Evolutionary conservation across 2,329 filamentous ascomycete species (phyloP).

Genomic region (Periconia sp.): DNA sequence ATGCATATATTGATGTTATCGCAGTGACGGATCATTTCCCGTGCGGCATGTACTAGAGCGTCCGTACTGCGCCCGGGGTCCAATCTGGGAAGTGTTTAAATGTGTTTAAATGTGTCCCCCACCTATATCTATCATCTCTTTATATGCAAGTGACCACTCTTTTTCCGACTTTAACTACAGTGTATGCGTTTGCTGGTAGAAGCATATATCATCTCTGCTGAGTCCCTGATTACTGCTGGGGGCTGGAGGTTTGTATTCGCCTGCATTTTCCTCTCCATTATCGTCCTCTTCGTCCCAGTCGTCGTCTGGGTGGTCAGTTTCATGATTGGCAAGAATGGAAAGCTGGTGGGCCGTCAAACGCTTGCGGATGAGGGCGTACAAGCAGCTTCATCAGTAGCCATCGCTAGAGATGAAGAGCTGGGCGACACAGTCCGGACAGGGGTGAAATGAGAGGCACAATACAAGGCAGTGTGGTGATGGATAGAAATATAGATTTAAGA

Average conservation of each 20-base stretch:
- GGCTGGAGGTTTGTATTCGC: neutral
- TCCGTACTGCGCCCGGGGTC: no score
- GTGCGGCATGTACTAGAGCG: no score
- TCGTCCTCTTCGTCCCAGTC: neutral
- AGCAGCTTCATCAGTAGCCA: constrained; percentile 4
- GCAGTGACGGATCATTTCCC: no score
- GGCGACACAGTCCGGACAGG: constrained; percentile 2
- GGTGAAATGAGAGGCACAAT: constrained; percentile 4
- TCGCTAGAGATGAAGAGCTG: constrained; percentile 7
- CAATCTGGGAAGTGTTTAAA: constrained; percentile 17
- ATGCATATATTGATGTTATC: no score
- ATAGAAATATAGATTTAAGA: neutral
- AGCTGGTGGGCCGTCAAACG: constrained; percentile 3
- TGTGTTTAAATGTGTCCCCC: constrained; percentile 11
- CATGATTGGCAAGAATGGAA: constrained; percentile 2
- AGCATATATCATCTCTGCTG: constrained; percentile 1
- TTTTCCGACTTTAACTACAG: constrained; percentile 7
- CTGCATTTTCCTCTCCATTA: neutral
- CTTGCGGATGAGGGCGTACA: constrained; percentile 8
- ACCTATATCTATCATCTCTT: constrained; percentile 5
- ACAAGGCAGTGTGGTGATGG: constrained; percentile 2
- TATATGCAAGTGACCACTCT: constrained; percentile 6
- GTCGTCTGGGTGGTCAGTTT: neutral
- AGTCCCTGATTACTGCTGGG: neutral
- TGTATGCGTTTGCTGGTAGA: constrained; percentile 5